Evolutionary conservation across 371 early-diverging fungal genomes (phyloP), one percentile per base, ranked within the genome.

Genomic region (Mucor indicus): DNA sequence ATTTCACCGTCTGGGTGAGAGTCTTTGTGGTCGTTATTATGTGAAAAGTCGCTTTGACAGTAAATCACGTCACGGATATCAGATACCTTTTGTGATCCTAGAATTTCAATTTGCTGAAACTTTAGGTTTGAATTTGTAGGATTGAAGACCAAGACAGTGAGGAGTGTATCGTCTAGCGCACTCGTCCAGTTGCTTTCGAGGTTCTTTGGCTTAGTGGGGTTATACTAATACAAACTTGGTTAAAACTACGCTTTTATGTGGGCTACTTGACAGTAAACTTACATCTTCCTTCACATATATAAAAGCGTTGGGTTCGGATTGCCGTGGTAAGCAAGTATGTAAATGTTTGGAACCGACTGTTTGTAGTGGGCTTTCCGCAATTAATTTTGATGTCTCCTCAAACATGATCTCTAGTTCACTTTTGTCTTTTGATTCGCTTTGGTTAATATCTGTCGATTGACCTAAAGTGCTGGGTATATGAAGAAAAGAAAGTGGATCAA

Each of bases 1-100:
- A 57, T 27, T 9, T 35, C 31, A 0, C 55, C 53, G 1, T 52
- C 49, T 1, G 51, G 17, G 9, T 48, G 3, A 10, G 36, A 13
- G 9, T 38, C 47, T 20, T 48, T 38, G 5, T 29, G 48, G 37
- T 59, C 48, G 12, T 45, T 29, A 16, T 55, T 37, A 2, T 7
- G 10, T 3, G 36, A 19, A 38, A 69, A 60, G 15, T 67, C 72
- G 11, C 48, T 45, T 2, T 57, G 41, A 53, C 83, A 82, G 36
- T 66, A 61, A 17, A 82, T 53, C 5, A 62, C 56, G 45, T 80
- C 79, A 23, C 80, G 67, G 13, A 82, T 38, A n/a, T 44, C 62
- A 1, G 69, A 43, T 11, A 82, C 24, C 0, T 49, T 45, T 21
- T 77, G 74, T 1, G 60, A 64, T 1, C 83, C 78, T 23, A 79